phyloP scores from a whole-genome alignment of 805 yeast genomes.

The Candida insectorum region DNA sequence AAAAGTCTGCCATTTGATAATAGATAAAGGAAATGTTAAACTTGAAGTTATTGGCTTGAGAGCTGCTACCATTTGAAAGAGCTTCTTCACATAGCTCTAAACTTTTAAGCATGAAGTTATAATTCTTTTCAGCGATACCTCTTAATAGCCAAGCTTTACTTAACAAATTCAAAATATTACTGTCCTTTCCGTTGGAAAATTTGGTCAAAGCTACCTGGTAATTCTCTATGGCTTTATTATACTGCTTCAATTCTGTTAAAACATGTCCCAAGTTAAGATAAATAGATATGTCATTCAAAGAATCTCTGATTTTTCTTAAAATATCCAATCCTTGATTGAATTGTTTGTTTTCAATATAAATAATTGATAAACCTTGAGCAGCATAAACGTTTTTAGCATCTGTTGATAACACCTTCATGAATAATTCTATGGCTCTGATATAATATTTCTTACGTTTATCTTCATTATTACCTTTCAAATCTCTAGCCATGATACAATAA shows the following conservation, averaged over 20 bases:
- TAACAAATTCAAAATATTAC: constrained; percentile 64
- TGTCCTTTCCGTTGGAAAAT: constrained; percentile 60
- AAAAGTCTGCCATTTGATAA: constrained; percentile 81
- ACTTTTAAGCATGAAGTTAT: constrained; percentile 58
- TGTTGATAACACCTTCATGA: constrained; percentile 78
- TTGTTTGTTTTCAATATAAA: constrained; percentile 82
- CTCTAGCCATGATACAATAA: constrained; percentile 79
- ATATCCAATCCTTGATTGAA: constrained; percentile 76
- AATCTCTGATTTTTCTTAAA: constrained; percentile 84
- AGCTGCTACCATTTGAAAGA: constrained; percentile 24
- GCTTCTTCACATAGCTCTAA: constrained; percentile 64
- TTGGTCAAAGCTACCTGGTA: constrained; percentile 77
- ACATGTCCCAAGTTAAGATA: constrained; percentile 88
- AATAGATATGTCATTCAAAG: constrained; percentile 78
- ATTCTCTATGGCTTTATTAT: constrained; percentile 79
- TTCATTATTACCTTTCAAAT: constrained; percentile 49
- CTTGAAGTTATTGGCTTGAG: constrained; percentile 31
- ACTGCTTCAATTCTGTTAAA: constrained; percentile 76
- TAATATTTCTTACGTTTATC: constrained; percentile 62
- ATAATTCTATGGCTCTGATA: constrained; percentile 87
- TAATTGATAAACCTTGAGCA: constrained; percentile 95
- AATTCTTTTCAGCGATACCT: constrained; percentile 64
- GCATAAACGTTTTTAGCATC: constrained; percentile 90
- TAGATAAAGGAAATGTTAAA: constrained; percentile 83
- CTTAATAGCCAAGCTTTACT: constrained; percentile 89